Conservation (phyloP, 768 basidiomycete species). For the Calocybe indica region DNA sequence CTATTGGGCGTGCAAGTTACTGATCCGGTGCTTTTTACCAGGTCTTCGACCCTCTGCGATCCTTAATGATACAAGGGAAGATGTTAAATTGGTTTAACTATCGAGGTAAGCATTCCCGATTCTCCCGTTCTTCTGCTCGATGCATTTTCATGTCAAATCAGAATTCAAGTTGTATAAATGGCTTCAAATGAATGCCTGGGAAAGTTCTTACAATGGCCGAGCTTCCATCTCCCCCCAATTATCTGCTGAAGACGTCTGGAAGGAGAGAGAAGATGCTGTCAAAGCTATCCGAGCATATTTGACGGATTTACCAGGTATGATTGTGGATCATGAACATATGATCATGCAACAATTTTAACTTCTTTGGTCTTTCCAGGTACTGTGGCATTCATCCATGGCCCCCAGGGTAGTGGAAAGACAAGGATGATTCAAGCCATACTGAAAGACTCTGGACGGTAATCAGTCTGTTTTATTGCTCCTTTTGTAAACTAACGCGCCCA, state of each 20-base stretch:
- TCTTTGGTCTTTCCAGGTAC: constrained; percentile 39
- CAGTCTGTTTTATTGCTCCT: background rate
- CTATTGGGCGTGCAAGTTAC: background rate
- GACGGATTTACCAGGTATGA: constrained; percentile 67
- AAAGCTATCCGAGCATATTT: constrained; percentile 64
- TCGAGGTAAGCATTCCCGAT: constrained; percentile 37
- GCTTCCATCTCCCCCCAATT: constrained; percentile 18
- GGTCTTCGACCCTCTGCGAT: constrained; percentile 91
- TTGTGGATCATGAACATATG: background rate
- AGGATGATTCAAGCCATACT: constrained; percentile 51
- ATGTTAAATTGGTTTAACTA: constrained; percentile 83
- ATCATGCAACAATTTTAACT: constrained; percentile 1
- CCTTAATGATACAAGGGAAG: constrained; percentile 76
- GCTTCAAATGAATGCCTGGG: constrained; percentile 58
- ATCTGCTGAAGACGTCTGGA: constrained; percentile 57
- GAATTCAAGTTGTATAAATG: constrained; percentile 74
- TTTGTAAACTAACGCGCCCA: background rate
- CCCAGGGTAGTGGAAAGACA: constrained; percentile 78
- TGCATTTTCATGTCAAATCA: constrained; percentile 20
- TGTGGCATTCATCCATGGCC: constrained; percentile 74
- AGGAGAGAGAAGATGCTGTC: constrained; percentile 78
- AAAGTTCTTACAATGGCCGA: constrained; percentile 27
- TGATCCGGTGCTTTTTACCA: constrained; percentile 20
- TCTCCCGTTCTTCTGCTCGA: background rate
- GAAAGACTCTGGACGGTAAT: constrained; percentile 46